Evolutionary conservation across 139 green algal genomes (phyloP), one percentile per base, ranked within the genome.

Genomic region (Coccomyxa sp.): DNA sequence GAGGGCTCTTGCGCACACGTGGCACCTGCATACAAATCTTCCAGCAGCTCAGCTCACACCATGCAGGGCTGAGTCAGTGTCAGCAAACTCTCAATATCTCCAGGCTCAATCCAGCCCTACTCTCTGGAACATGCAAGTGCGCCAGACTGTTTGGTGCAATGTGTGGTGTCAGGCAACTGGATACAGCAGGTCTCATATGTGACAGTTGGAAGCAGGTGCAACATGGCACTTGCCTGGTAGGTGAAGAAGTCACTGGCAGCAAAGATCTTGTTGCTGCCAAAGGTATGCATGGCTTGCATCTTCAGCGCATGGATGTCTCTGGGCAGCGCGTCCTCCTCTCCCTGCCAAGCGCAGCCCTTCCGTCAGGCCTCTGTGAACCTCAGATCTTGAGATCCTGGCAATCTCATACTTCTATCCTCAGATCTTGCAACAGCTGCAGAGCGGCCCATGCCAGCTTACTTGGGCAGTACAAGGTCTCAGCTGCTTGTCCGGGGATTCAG

Each of bases 241-340:
- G 76, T 81, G 40, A 36, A 70, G 31, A 81, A 75, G 29, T 81
- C 76, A 16, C 68, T 24, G 37, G 68, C 76, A 55, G 39, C 76
- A 29, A 36, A 40, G 6, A 81, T 58, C 0, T n/a, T 54, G n/a
- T 75, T 36, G 36, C 76, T 81, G 29, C 76, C 64, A 69, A 39
- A 75, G 6, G 64, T 64, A 38, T 68, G 29, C 39, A 70, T 75
- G 0, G 76, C 76, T 41, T 81, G 64, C 33, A 34, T n/a, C 9
- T 64, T 75, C 6, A 81, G 68, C 64, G 22, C 33, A 7, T 71
- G n/a, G 29, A 81, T 36, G 31, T 70, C 76, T 24, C 35, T 38
- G 29, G 44, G 29, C 5, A 36, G 27, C 12, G 50, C 76, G 69
- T 39, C 64, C 41, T 76, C 35, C 37, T n/a, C 31, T 36, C 55